Base-by-base conservation (phyloP, 257 asterid species). In the Capsicum baccatum region DNA sequence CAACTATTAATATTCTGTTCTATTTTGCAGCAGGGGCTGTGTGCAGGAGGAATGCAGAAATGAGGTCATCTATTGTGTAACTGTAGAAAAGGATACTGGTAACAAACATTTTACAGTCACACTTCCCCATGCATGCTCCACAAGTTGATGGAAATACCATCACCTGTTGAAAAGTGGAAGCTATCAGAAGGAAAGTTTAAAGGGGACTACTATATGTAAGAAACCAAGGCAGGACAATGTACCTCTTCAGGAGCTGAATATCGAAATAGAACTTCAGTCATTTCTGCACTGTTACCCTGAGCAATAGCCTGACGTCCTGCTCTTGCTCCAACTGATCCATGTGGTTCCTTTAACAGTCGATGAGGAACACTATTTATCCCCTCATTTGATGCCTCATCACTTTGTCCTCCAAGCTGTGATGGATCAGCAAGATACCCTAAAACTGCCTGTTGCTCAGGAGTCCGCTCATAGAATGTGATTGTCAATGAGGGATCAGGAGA, bases 161-260 rank as follows among this genome's bases (percentile, higher is more conserved):
- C 89, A 97, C 99, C 99, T 95, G 91, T 74, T 79, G 62, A 84
- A 19, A 79, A 60, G 64, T 83, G 79, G n/a, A 83, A 17, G 50
- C 64, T 17, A 83, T 60, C n/a, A 81, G 21, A 52, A 63, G 39
- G 5, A 66, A 68, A 42, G 15, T 42, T 78, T 39, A 62, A 83
- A n/a, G 26, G 39, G 80, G 54, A 68, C 26, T 59, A 39, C 63
- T 8, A 58, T 4, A 76, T 17, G 16, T 9, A 56, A 66, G 19
- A 67, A 55, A 68, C 50, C 54, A 10, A 17, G 16, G 42, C 55
- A 70, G 73, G 19, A 47, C 2, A 70, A 86, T 21, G 15, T 88
- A 95, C 99, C 97, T 95, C 99, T 89, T 97, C 99, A 48, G 99
- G 99, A 7, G 99, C 91, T 80, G 99, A 93, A 89, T 97, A 97